Evolutionary conservation across 129 eudicot species (phyloP), one percentile per base, ranked within the genome.

Genomic region (Chrysanthemum makinoi): DNA sequence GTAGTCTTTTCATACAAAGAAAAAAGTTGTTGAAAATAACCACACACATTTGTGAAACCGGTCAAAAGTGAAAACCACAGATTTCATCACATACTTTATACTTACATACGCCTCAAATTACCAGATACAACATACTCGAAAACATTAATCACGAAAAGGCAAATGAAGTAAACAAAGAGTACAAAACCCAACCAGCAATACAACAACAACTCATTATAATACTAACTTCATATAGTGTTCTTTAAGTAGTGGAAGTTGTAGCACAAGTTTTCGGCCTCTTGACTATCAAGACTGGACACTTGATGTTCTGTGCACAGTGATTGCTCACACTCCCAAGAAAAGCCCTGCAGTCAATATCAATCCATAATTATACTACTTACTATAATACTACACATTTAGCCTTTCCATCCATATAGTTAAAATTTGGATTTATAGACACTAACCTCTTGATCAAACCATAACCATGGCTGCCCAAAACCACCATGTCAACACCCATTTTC

Each of bases 241-340:
- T 55, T 75, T 48, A 59, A 15, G 60, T 47, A 2, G 62, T 58
- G 3, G 80, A 67, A 75, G 62, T 58, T 26, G 53, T 43, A 26
- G 68, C 80, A 47, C 43, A 55, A 46, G 66, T 43, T 66, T 88
- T 86, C n/a, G 98, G 96, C 83, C 18, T 83, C 86, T 89, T 92
- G 60, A 92, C 95, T 3, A 89, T 90, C 77, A 92, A 35, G 56
- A 92, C 96, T 0, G 98, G 98, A 72, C 95, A 85, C 80, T 82
- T 92, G 16, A 75, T 74, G 56, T 86, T 81, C 65, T 88, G 96
- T 1, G 96, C 91, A 77, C 95, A 89, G 77, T 92, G 86, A 57
- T 83, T 89, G 85, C 97, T 91, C 79, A 91, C 97, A 80, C 97
- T 91, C 24, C 93, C 95, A 33, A 91, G 85, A 62, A 92, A 89